Conservation (phyloP, 192 early-diverging fungal species). For the Backusella tarrabulga region DNA sequence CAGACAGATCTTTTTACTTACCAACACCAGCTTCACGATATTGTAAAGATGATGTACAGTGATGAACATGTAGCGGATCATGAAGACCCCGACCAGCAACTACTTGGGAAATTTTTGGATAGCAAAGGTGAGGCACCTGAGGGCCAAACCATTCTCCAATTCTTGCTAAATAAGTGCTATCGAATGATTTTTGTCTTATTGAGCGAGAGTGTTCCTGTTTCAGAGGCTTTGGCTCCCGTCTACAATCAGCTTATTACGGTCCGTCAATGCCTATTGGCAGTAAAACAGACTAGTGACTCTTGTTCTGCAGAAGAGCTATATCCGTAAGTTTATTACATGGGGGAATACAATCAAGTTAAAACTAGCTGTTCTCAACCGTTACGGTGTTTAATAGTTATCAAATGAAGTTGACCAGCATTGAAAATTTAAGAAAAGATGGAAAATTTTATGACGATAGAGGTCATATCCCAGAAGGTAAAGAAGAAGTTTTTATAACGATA, state of each 20-base stretch:
- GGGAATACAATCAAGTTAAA: neutral
- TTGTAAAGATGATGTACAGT: slow-evolving; percentile 63
- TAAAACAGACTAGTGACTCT: slow-evolving; percentile 64
- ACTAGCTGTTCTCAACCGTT: neutral
- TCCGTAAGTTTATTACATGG: slow-evolving; percentile 42
- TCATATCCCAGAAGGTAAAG: slow-evolving; percentile 56
- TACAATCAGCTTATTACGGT: slow-evolving; percentile 75
- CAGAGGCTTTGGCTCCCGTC: slow-evolving; percentile 64
- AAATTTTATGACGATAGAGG: slow-evolving; percentile 85
- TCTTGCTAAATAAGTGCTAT: slow-evolving; percentile 75
- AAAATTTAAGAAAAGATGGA: slow-evolving; percentile 78
- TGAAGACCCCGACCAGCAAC: neutral
- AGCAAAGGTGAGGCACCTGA: slow-evolving; percentile 54
- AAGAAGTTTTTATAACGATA: neutral
- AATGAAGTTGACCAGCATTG: slow-evolving; percentile 82
- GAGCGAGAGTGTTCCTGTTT: slow-evolving; percentile 65
- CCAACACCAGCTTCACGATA: slow-evolving; percentile 70
- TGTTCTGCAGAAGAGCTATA: slow-evolving; percentile 63
- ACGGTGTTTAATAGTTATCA: slow-evolving; percentile 45
- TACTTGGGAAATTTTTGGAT: slow-evolving; percentile 55
- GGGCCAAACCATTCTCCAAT: slow-evolving; percentile 67
- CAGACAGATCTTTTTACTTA: slow-evolving; percentile 74
- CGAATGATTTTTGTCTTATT: slow-evolving; percentile 71
- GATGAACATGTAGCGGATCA: neutral
- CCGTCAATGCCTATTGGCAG: slow-evolving; percentile 60